These are phyloP conservation scores for Litsea cubeba DNA, from an alignment of 164 flowering plant genomes.

Conservation along the genomic window DNA sequence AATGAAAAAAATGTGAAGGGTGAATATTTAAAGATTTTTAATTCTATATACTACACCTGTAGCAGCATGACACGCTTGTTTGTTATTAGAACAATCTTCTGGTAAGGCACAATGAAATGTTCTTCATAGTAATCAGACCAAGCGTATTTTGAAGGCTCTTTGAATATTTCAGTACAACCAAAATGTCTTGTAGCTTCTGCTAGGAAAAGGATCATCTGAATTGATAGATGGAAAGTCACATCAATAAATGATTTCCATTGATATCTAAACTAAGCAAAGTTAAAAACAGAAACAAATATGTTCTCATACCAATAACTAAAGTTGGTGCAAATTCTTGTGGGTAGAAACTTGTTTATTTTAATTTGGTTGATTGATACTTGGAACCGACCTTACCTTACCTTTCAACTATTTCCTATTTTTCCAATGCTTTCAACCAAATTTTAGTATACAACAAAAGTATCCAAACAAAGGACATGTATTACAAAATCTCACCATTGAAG, in stretches of 20 bases:
- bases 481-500: no score
- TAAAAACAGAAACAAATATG: not conserved
- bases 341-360: not conserved
- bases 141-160: slow-evolving; percentile 96
- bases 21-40: no score
- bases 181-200: slow-evolving; percentile 89
- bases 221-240: slow-evolving; percentile 5
- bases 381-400: not conserved
- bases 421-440: not conserved
- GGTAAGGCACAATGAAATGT: slow-evolving; percentile 64
- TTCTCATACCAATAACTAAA: not conserved
- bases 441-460: not conserved
- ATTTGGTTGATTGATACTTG: not conserved
- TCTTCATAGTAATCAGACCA: slow-evolving; percentile 89
- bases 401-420: no score
- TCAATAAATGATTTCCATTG: slow-evolving; percentile 3
- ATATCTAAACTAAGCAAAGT: not conserved
- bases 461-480: no score
- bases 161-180: slow-evolving; percentile 94
- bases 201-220: slow-evolving; percentile 82
- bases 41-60: slow-evolving; percentile 48
- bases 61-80: slow-evolving; percentile 81
- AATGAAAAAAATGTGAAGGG: no score
- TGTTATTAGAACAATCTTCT: slow-evolving; percentile 72
- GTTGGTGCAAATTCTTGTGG: not conserved